Base-by-base conservation (phyloP, 1,284 basidiomycete genomes). In the Peniophora sp. region DNA sequence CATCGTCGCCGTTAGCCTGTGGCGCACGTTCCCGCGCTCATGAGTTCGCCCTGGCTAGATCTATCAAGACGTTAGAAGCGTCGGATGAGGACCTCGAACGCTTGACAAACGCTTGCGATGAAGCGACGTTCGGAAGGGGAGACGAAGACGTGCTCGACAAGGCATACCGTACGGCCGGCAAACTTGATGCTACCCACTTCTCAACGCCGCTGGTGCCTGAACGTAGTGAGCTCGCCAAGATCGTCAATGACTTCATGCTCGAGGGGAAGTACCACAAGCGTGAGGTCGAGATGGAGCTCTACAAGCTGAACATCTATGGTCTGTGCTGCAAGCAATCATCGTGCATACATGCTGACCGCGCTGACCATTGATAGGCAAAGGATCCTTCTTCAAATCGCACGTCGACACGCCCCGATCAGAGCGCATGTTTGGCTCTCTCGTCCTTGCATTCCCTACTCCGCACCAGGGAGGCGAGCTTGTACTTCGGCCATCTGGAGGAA, bases 291-390 rank as follows among this genome's bases (percentile, higher is more conserved):
- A 51, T 52, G 1, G 61, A 63, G 51, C 50, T 62, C 18, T 63
- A 62, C 54, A 62, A 61, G 43, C 54, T 66, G 14, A 66, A 66
- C 44, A 59, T 65, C 0, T 67, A 65, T 35, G 55, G 65, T 61
- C 24, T 15, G 53, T 47, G 15, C 37, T 11, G n/a, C n/a, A 41
- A 1, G 20, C 8, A 2, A 12, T 24, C 36, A 12, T 14, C 34
- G 24, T 3, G n/a, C 34, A n/a, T 15, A 14, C 3, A 3, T 12
- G 8, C 34, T 9, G 20, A 9, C n/a, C 10, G 12, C 23, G 24
- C 20, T 24, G 1, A 12, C 9, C 0, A 10, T 27, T 6, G 27
- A 27, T 44, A 60, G 58, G 53, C 3, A 46, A 52, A 15, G 58
- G 55, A 3, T 57, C 58, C 3, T 63, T 61, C 52, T 63, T 63